A percentile compares a stretch with the other conserved stretches of the same genome.
Evolutionary conservation across 345 rosid species (phyloP).

Genomic region (Isatis tinctoria): DNA sequence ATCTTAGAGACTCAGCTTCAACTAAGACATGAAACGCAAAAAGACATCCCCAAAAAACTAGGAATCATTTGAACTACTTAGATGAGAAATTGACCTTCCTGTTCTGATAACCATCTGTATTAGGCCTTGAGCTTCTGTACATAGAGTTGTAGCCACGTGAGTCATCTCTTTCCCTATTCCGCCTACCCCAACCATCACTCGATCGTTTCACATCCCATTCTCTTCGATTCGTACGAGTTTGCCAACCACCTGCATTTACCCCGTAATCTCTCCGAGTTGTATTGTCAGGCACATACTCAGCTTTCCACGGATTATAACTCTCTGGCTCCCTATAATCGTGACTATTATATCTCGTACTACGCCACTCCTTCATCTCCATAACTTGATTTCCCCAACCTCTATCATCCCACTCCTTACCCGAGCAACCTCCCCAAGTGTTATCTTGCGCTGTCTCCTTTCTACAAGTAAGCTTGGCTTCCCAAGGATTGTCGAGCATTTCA

Average conservation of each 20-base stretch:
- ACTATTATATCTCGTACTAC: not conserved
- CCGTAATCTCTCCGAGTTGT: constrained; percentile 21
- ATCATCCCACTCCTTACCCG: constrained; percentile 28
- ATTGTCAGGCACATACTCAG: not conserved
- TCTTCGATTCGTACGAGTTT: constrained; percentile 20
- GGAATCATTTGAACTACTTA: constrained; percentile 18
- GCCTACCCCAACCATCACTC: constrained; percentile 36
- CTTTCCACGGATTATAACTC: constrained; percentile 29
- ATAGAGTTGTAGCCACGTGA: constrained; percentile 29
- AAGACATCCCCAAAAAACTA: not conserved
- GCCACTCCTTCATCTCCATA: constrained; percentile 8
- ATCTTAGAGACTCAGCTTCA: not conserved
- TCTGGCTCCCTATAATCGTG: constrained; percentile 30
- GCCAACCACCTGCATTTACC: constrained; percentile 33
- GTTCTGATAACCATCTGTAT: constrained; percentile 34
- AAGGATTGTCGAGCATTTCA: constrained; percentile 16
- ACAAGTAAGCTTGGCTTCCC: constrained; percentile 28
- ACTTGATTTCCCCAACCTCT: constrained; percentile 22
- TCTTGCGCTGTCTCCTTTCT: constrained; percentile 6
- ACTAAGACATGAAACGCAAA: not conserved
- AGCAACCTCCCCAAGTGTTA: constrained; percentile 16
- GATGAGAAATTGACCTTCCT: constrained; percentile 44
- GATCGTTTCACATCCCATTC: constrained; percentile 29
- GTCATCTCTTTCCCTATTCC: constrained; percentile 50
- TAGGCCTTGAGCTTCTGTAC: constrained; percentile 41